Evolutionary conservation across 192 early-diverging fungal species (phyloP), one percentile per base, ranked within the genome.

Genomic region (Umbelopsis ramanniana): DNA sequence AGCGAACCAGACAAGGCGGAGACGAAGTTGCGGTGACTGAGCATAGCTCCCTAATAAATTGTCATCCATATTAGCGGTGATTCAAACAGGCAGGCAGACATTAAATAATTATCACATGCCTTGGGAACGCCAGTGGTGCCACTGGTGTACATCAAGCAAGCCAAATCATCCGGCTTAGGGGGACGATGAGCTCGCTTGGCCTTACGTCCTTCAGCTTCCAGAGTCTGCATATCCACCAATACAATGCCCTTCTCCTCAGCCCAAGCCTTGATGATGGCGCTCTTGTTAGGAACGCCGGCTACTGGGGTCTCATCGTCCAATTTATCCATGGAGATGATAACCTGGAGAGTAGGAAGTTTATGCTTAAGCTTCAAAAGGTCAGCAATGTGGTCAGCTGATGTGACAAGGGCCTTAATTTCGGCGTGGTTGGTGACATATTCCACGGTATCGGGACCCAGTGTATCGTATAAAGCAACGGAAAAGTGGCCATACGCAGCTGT

Each of bases 371-470:
- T 81, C 45, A 94, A 54, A 15, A 86, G 46, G 29, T 73, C 60
- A 3, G 82, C 77, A 43, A 88, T 72, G 68, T 85, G 84, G 57
- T 88, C 86, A 4, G 73, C 84, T 66, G 77, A 88, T 66, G 90
- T 89, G 38, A 93, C 84, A n/a, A 95, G 75, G 26, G 90, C 72
- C 26, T 87, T 79, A 57, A 92, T 82, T 46, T 94, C 94, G 11
- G 94, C 85, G 60, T 96, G 93, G 78, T 93, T 95, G 23, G 97
- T 72, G 46, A 97, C 93, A 69, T 91, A 95, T 79, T 92, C 87
- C 48, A 97, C 82, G 10, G 93, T 86, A 33, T 94, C 92, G 0
- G 89, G 86, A 55, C 94, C 97, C 17, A 97, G 85, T 21, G 95
- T 95, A 75, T 97, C 96, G 79, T 96, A 96, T 40, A 97, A 82